These are phyloP conservation scores for Cadophora malorum DNA, from an alignment of 2,329 filamentous ascomycete species.

Conservation along the genomic window DNA sequence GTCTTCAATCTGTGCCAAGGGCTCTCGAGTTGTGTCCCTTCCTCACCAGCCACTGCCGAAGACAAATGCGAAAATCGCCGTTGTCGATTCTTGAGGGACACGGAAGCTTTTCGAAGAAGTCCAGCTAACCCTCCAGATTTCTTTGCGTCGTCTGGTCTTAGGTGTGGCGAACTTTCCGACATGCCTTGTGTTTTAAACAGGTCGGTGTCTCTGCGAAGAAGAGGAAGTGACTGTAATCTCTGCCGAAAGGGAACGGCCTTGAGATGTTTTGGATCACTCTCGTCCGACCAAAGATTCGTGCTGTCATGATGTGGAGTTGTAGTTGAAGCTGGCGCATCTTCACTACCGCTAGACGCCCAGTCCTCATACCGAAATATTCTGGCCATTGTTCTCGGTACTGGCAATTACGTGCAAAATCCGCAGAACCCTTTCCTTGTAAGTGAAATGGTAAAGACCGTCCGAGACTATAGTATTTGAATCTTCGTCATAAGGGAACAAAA, in stretches of 20 bases:
- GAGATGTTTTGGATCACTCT: slow-evolving; percentile 9
- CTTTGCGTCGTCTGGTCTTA: slow-evolving; percentile 30
- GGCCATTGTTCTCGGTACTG: slow-evolving; percentile 37
- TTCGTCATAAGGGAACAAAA: not conserved
- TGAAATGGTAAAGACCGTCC: not conserved
- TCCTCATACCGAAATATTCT: slow-evolving; percentile 51
- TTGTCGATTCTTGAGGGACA: slow-evolving; percentile 42
- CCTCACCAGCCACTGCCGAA: slow-evolving; percentile 24
- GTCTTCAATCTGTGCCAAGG: slow-evolving; percentile 43
- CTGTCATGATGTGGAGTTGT: slow-evolving; percentile 38
- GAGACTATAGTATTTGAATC: not conserved
- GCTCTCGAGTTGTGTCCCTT: slow-evolving; percentile 36
- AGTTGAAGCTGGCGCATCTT: slow-evolving; percentile 52
- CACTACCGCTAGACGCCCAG: slow-evolving; percentile 48
- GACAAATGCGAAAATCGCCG: slow-evolving; percentile 41
- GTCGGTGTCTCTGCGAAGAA: slow-evolving; percentile 25
- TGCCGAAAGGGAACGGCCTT: slow-evolving; percentile 33
- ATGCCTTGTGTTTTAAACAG: slow-evolving; percentile 23
- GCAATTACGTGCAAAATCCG: not conserved
- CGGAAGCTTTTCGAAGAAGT: slow-evolving; percentile 43
- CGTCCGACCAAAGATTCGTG: slow-evolving; percentile 42
- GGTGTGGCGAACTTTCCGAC: slow-evolving; percentile 3
- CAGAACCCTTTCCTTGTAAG: not conserved
- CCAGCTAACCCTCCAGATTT: slow-evolving; percentile 37
- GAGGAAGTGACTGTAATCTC: slow-evolving; percentile 36